Evolutionary conservation across 225 moss, liverwort and hornwort species (phyloP).

Genomic region (Bryum argenteum): DNA sequence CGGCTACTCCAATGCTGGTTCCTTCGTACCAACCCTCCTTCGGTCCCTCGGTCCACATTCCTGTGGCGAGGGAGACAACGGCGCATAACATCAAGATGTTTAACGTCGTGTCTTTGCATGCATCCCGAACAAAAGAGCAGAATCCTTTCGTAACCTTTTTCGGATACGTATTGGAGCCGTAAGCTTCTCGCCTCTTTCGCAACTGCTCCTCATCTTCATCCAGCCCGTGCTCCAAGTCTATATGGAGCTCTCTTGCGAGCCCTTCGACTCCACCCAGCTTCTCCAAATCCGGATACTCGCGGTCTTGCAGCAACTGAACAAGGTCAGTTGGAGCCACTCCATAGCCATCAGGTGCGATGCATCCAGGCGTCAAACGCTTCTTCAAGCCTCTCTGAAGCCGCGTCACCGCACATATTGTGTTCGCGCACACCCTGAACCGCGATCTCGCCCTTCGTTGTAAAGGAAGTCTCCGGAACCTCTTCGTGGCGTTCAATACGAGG

Average conservation of each 20-base stretch:
- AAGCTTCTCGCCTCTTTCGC: conserved; percentile 20
- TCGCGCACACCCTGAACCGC: conserved; percentile 23
- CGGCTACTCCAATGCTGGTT: conserved; percentile 60
- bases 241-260: background rate
- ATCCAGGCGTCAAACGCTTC: background rate
- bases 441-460: conserved; percentile 18
- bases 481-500: conserved; percentile 17
- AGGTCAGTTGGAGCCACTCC: background rate
- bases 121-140: conserved; percentile 62
- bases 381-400: conserved; percentile 22
- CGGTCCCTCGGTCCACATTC: conserved; percentile 69
- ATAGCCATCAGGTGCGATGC: conserved; percentile 10
- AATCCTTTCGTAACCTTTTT: conserved; percentile 34
- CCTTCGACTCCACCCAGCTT: conserved; percentile 31
- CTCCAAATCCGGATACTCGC: conserved; percentile 14
- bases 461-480: conserved; percentile 24
- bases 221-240: conserved; percentile 26
- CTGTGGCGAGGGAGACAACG: conserved; percentile 56
- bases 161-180: conserved; percentile 32
- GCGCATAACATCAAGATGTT: conserved; percentile 56
- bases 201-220: conserved; percentile 26
- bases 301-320: conserved; percentile 26
- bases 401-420: conserved; percentile 22
- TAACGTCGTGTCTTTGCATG: conserved; percentile 70
- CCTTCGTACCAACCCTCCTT: conserved; percentile 77